Percentiles rank a stretch among this genome's conserved stretches.
Conservation (phyloP, 257 asterid genomes). For the Agastache rugosa region DNA sequence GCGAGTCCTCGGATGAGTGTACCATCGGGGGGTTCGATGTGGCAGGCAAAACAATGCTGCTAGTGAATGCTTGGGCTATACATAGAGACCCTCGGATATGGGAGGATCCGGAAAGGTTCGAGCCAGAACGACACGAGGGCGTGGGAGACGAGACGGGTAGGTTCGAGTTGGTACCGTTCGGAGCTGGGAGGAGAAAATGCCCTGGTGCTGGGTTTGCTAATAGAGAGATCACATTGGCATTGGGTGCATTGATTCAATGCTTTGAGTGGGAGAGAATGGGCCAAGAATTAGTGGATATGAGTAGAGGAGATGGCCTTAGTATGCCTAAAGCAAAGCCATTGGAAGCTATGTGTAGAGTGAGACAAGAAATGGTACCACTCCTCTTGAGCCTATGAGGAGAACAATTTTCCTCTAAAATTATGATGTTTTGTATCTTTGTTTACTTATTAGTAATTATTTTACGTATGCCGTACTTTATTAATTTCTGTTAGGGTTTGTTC, state of each 20-base stretch:
- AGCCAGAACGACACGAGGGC: constrained; percentile 43
- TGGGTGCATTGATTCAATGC: constrained; percentile 41
- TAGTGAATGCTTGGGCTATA: constrained; percentile 50
- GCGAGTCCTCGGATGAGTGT: constrained; percentile 41
- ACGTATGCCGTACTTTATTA: no score
- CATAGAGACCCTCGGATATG: constrained; percentile 38
- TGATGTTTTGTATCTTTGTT: no score
- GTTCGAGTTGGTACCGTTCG: constrained; percentile 40
- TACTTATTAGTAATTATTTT: no score
- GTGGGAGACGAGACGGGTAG: constrained; percentile 10
- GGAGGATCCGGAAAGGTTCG: constrained; percentile 38
- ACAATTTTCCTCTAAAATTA: no score
- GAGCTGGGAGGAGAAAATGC: constrained; percentile 48
- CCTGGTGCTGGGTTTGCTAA: constrained; percentile 41
- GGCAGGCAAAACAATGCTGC: constrained; percentile 36
- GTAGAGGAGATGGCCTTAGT: constrained; percentile 33
- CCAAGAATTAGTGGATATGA: constrained; percentile 23
- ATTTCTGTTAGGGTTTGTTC: no score
- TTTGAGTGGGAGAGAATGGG: constrained; percentile 50
- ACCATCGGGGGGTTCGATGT: constrained; percentile 32
- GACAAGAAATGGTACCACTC: neutral
- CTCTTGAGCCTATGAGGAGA: neutral
- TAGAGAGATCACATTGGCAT: constrained; percentile 29
- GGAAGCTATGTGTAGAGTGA: constrained; percentile 22
- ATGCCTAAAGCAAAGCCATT: constrained; percentile 42